Percentiles rank a stretch among this genome's conserved stretches.
Evolutionary conservation across 2,329 filamentous ascomycete species (phyloP).

Genomic region (Hirsutella thompsonii): DNA sequence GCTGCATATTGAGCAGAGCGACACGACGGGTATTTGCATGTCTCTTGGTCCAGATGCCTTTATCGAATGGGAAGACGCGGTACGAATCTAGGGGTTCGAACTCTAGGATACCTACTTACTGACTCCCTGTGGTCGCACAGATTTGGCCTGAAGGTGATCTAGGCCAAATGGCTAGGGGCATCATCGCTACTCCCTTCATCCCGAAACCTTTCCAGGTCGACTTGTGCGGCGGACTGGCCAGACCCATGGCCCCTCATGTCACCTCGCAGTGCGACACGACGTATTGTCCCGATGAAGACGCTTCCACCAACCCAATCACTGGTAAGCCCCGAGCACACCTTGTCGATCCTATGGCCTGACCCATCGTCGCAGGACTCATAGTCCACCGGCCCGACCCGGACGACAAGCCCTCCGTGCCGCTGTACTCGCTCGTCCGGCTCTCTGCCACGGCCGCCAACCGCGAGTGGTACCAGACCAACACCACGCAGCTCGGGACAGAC

Average conservation of each 20-base stretch:
- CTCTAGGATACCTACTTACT: no score
- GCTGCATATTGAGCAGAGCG: conserved; percentile 24
- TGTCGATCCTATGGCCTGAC: no score
- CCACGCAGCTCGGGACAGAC: conserved; percentile 15
- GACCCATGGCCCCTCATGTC: conserved; percentile 20
- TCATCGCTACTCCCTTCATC: conserved; percentile 38
- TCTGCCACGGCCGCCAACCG: conserved; percentile 37
- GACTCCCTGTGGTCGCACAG: conserved; percentile 6
- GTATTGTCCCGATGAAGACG: conserved; percentile 22
- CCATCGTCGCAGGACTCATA: conserved; percentile 26
- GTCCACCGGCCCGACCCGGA: conserved; percentile 21
- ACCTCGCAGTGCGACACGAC: conserved; percentile 31
- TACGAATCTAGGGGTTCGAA: conserved; percentile 13
- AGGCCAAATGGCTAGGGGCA: conserved; percentile 31
- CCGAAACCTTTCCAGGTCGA: conserved; percentile 37
- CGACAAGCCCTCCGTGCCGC: conserved; percentile 19
- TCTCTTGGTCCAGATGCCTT: conserved; percentile 39
- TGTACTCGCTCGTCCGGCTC: conserved; percentile 39
- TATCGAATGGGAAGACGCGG: conserved; percentile 40
- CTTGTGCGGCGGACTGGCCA: conserved; percentile 16
- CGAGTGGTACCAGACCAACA: conserved; percentile 41
- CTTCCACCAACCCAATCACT: conserved; percentile 19
- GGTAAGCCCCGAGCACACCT: conserved; percentile 3
- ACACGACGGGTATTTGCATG: conserved; percentile 35
- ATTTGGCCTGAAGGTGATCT: conserved; percentile 25